Percentiles rank a stretch among this genome's conserved stretches.
Evolutionary conservation across 495 filamentous ascomycete species (phyloP).

Genomic region (Penicillium lagena): DNA sequence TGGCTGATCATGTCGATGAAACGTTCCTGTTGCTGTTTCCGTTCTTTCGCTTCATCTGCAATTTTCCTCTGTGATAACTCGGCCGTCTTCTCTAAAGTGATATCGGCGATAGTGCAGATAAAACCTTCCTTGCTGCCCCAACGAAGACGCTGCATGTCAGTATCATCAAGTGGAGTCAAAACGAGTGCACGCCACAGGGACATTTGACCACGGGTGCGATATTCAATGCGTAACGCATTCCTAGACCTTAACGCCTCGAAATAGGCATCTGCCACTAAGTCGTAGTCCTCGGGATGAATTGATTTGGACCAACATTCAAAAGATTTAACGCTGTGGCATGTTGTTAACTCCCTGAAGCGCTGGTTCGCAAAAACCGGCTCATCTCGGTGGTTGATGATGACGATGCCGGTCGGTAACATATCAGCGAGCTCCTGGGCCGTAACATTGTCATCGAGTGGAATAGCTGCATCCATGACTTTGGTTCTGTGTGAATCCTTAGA

Average conservation of each 20-base stretch:
- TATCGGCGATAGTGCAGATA: conserved; percentile 29
- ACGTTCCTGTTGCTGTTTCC: conserved; percentile 67
- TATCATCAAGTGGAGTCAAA: conserved; percentile 5
- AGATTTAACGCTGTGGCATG: neutral
- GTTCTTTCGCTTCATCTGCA: conserved; percentile 58
- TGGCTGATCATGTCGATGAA: conserved; percentile 88
- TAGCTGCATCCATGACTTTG: too few relatives aligned
- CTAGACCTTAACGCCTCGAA: neutral
- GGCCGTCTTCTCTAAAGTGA: conserved; percentile 40
- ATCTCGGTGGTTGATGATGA: conserved; percentile 19
- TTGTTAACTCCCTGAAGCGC: conserved; percentile 13
- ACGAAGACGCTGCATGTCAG: conserved; percentile 2
- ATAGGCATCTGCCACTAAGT: conserved; percentile 9
- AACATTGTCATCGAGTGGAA: conserved; percentile 4
- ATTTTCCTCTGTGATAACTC: conserved; percentile 50
- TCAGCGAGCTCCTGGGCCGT: conserved; percentile 24
- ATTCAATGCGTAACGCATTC: conserved; percentile 14
- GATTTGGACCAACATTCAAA: conserved; percentile 12
- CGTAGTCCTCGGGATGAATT: conserved; percentile 15
- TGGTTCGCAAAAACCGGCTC: conserved; percentile 13
- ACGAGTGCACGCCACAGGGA: conserved; percentile 13
- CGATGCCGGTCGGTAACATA: conserved; percentile 17
- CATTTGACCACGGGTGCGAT: conserved; percentile 5
- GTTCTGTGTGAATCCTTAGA: too few relatives aligned
- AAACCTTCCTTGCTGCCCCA: neutral